Evolutionary conservation across 2,329 filamentous ascomycete genomes (phyloP).

Genomic region (Alternaria brassicae): DNA sequence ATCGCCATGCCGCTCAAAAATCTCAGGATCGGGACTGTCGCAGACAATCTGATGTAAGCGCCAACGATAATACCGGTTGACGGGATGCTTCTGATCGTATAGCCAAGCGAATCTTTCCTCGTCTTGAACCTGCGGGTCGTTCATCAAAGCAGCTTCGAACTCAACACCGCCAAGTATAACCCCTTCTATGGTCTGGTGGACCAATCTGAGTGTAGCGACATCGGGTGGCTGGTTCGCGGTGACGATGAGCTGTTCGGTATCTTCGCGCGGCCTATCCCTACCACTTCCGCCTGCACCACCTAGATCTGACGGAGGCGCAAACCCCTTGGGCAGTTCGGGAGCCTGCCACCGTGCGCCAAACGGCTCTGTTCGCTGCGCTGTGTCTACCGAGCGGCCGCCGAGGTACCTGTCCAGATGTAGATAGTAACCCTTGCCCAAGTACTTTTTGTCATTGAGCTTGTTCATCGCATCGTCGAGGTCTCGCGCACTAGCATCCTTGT

Average conservation of each 20-base stretch:
- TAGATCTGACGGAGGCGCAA: constrained; percentile 39
- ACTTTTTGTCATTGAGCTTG: constrained; percentile 45
- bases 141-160: constrained; percentile 93
- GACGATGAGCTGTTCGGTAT: constrained; percentile 40
- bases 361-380: constrained; percentile 33
- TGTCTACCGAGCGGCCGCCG: constrained; percentile 32
- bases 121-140: constrained; percentile 77
- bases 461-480: constrained; percentile 44
- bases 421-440: constrained; percentile 44
- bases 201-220: constrained; percentile 78
- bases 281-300: constrained; percentile 26
- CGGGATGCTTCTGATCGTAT: constrained; percentile 75
- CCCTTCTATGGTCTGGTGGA: constrained; percentile 85
- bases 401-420: constrained; percentile 45
- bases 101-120: constrained; percentile 95
- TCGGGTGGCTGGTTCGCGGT: constrained; percentile 74
- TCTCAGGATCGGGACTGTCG: constrained; percentile 44
- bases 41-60: constrained; percentile 87
- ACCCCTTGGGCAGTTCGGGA: constrained; percentile 38
- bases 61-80: constrained; percentile 93
- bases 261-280: constrained; percentile 30
- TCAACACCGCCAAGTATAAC: constrained; percentile 81
- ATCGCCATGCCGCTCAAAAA: constrained; percentile 45
- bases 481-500: constrained; percentile 36
- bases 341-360: constrained; percentile 43